Conservation (phyloP, 2,329 filamentous ascomycete species). For the Fusarium sp. region DNA sequence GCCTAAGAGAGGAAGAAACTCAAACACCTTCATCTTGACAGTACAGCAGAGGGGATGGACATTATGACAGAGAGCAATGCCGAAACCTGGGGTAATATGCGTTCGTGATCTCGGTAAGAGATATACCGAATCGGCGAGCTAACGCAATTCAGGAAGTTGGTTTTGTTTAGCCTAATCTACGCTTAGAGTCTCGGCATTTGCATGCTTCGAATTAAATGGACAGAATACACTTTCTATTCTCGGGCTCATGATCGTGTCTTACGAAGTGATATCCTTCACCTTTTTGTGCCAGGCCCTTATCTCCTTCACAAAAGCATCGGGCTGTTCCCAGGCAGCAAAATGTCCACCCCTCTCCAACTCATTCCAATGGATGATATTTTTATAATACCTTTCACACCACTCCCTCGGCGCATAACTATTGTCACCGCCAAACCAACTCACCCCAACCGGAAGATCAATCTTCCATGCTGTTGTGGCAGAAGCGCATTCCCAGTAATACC, state of each 20-base stretch:
- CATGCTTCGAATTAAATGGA: background rate
- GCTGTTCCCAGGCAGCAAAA: constrained; percentile 11
- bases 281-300: background rate
- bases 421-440: constrained; percentile 20
- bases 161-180: background rate
- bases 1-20: background rate
- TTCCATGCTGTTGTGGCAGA: background rate
- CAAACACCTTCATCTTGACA: background rate
- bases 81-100: background rate
- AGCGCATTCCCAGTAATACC: constrained; percentile 15
- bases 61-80: too few relatives aligned
- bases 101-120: background rate
- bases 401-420: constrained; percentile 16
- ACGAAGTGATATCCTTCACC: background rate
- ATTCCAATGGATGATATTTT: background rate
- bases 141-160: background rate
- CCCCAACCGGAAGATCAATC: constrained; percentile 5
- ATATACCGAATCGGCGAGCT: background rate
- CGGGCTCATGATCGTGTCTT: accelerated
- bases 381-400: constrained; percentile 6
- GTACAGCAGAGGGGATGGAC: background rate
- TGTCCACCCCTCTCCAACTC: background rate
- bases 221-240: accelerated
- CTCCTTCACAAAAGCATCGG: background rate
- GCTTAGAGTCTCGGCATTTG: background rate